Conservation (phyloP, 2,329 filamentous ascomycete genomes). For the Harringtonia aguacate region DNA sequence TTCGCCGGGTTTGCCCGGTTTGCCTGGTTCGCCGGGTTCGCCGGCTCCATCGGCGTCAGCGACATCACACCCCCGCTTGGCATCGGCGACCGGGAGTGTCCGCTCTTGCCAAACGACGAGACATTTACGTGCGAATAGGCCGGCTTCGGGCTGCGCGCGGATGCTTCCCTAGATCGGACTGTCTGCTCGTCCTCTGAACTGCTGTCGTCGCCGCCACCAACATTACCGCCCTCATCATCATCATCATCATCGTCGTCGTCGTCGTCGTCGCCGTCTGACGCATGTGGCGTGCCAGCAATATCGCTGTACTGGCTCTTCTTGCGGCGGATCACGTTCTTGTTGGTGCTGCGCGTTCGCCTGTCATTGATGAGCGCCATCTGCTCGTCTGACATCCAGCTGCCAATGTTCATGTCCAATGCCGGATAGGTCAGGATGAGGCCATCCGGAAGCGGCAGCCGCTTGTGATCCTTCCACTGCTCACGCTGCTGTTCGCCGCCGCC, state of each 20-base stretch:
- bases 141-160: slow-evolving; percentile 6
- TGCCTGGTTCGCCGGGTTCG: neutral
- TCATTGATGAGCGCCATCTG: slow-evolving; percentile 93
- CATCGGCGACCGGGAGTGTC: slow-evolving; percentile 1
- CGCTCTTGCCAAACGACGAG: neutral
- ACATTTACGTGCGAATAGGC: slow-evolving; percentile 11
- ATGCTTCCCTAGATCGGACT: neutral
- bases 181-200: neutral
- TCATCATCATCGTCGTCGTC: slow-evolving; percentile 4
- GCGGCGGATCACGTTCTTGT: slow-evolving; percentile 64
- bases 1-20: too few species aligned
- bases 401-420: slow-evolving; percentile 90
- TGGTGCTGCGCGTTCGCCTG: slow-evolving; percentile 64
- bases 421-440: slow-evolving; percentile 84
- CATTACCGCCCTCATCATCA: neutral
- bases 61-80: neutral
- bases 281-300: slow-evolving; percentile 71
- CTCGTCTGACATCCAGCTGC: slow-evolving; percentile 98
- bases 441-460: slow-evolving; percentile 56
- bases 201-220: neutral
- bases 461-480: neutral
- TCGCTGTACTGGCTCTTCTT: slow-evolving; percentile 87
- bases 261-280: slow-evolving; percentile 57
- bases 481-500: neutral
- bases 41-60: neutral